Evolutionary conservation across 139 green algal species (phyloP).

Genomic region (Picochlorum sp.): DNA sequence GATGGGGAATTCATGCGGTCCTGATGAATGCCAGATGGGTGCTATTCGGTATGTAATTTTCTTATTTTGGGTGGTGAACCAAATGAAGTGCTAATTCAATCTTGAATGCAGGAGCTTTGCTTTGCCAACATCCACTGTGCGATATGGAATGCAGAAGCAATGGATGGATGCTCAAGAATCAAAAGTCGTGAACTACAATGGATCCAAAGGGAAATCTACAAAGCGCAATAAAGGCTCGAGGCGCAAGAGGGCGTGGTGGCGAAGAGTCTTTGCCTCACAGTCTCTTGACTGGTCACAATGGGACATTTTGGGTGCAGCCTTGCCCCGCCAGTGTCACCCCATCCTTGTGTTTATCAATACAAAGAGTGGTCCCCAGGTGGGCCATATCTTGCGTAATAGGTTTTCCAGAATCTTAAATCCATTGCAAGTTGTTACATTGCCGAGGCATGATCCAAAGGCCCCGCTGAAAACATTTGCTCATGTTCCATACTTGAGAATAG

Average conservation of each 20-base stretch:
- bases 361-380: constrained; percentile 61
- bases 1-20: not conserved
- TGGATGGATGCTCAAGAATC: too few relatives aligned
- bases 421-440: constrained; percentile 66
- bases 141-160: not conserved
- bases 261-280: not conserved
- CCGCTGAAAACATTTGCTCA: constrained; percentile 57
- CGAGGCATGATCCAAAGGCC: constrained; percentile 45
- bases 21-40: not conserved
- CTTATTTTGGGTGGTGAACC: not conserved
- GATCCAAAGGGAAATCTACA: not conserved
- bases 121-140: not conserved
- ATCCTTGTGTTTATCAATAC: constrained; percentile 71
- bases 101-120: not conserved
- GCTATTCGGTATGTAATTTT: not conserved
- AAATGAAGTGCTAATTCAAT: not conserved
- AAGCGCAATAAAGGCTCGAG: constrained; percentile 3
- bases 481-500: constrained; percentile 45
- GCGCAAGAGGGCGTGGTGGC: constrained; percentile 14
- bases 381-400: constrained; percentile 33
- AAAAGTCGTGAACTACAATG: not conserved
- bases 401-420: constrained; percentile 76
- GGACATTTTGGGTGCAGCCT: not conserved
- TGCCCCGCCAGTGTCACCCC: constrained; percentile 28
- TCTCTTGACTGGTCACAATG: constrained; percentile 22